Base-by-base conservation (phyloP, 345 rosid genomes). In the Kandelia obovata region DNA sequence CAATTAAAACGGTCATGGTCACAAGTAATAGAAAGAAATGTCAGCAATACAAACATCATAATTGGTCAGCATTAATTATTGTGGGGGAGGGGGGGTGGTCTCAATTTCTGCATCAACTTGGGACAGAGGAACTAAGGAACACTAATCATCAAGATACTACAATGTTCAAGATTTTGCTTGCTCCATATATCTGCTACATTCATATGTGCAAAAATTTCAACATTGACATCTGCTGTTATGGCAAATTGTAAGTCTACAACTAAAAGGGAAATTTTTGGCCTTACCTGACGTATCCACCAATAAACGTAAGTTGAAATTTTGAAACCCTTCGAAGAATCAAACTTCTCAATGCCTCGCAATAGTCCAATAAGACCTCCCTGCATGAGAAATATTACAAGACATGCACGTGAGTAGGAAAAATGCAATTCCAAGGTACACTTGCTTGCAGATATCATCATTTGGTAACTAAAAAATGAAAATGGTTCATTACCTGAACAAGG, bases 281-380 rank as follows among this genome's bases (percentile, higher is more conserved):
- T 63, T 73, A 89, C 98, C 96, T 94, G 98, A 77, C 96, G 96
- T 67, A 94, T 94, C 97, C 97, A 94, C 98, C 98, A 94, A 69
- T 92, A 92, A 39, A 92, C 98, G 73, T 92, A 92, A 75, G 98
- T 92, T 66, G 98, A 92, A 49, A 92, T 88, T 76, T 85, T 90
- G 81, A 85, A 90, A 21, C 98, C 98, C 67, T 87, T 92, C 17
- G 98, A 88, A 71, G 98, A 86, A 85, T 91, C 98, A 56, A 88
- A 94, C 77, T 94, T 94, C 88, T 94, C 98, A 25, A 94, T 94
- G 31, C 98, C 98, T 43, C 97, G 88, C 73, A 91, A 66, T 32
- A 94, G 82, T 74, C 98, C 98, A 25, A 94, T 88, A 78, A 94
- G 77, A 73, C 98, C 98, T 62, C 96, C 98, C 98, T 94, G 69